A percentile compares a stretch with the other conserved stretches of the same genome.
These are phyloP conservation scores for Aspergillus tanneri DNA, from an alignment of 2,329 filamentous ascomycete genomes.

Conservation along the genomic window DNA sequence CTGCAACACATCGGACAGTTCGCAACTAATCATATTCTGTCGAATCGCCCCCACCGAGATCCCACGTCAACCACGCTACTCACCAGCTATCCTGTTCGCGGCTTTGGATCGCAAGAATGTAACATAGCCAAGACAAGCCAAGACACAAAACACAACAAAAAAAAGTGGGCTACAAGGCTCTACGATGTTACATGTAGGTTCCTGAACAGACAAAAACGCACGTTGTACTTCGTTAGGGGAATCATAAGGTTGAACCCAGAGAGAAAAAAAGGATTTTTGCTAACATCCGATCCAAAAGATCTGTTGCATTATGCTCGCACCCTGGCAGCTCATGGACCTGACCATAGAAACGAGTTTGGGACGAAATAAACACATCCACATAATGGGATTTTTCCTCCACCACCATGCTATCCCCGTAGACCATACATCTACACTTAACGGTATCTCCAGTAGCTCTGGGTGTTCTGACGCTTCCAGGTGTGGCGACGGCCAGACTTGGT, in stretches of 20 bases:
- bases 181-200: not conserved
- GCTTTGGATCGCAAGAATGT: not conserved
- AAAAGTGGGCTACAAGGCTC: not conserved
- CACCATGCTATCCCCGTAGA: conserved; percentile 28
- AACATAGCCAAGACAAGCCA: not conserved
- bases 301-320: conserved; percentile 39
- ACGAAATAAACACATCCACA: conserved; percentile 38
- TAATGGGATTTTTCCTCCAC: conserved; percentile 32
- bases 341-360: conserved; percentile 32
- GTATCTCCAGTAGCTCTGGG: conserved; percentile 97
- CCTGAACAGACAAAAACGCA: conserved; percentile 29
- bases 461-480: conserved; percentile 99
- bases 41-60: too few relatives aligned
- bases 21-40: too few relatives aligned
- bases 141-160: not conserved
- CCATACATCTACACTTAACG: conserved; percentile 56
- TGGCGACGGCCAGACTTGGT: conserved; percentile 95
- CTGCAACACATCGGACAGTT: too few relatives aligned
- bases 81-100: not conserved
- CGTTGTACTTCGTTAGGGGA: conserved; percentile 41
- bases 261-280: conserved; percentile 39
- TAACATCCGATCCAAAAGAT: conserved; percentile 39
- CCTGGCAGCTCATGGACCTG: conserved; percentile 27
- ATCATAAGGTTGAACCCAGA: conserved; percentile 28
- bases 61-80: too few relatives aligned